These are phyloP conservation scores for Ophiocordyceps camponoti-saundersi DNA, from an alignment of 2,329 filamentous ascomycete genomes.

Conservation along the genomic window DNA sequence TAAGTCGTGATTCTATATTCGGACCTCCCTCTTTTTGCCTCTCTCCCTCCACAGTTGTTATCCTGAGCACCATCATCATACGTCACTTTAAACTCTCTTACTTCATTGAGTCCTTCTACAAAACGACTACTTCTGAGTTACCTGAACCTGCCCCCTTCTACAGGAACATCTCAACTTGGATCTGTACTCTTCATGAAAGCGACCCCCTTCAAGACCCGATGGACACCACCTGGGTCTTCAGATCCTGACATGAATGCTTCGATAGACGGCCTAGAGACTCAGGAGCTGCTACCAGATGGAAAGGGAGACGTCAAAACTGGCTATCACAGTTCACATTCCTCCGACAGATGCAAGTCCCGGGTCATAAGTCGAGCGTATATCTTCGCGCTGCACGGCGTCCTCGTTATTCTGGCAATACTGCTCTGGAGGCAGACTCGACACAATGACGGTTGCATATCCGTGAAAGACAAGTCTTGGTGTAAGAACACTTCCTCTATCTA, in stretches of 20 bases:
- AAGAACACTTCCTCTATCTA: neutral
- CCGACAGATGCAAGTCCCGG: neutral
- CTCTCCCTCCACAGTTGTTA: neutral
- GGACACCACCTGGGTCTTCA: too few species aligned
- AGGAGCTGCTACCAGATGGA: neutral
- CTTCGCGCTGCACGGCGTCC: neutral
- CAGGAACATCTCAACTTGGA: too few species aligned
- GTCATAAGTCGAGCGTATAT: neutral
- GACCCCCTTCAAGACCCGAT: too few species aligned
- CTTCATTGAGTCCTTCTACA: too few species aligned
- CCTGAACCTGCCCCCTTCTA: too few species aligned
- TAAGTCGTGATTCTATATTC: neutral
- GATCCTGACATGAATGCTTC: too few species aligned
- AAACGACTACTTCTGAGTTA: too few species aligned
- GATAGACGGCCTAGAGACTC: neutral
- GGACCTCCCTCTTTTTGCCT: too few species aligned
- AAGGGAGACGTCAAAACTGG: neutral
- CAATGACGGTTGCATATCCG: neutral
- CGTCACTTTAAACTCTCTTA: too few species aligned
- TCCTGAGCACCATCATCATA: too few species aligned
- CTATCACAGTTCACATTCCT: neutral
- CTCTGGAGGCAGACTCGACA: neutral
- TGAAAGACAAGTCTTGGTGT: neutral
- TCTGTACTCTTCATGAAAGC: too few species aligned
- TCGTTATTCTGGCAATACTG: neutral